Evolutionary conservation across 352 stramenopile genomes (phyloP).

Genomic region (Pythium diclinum): DNA sequence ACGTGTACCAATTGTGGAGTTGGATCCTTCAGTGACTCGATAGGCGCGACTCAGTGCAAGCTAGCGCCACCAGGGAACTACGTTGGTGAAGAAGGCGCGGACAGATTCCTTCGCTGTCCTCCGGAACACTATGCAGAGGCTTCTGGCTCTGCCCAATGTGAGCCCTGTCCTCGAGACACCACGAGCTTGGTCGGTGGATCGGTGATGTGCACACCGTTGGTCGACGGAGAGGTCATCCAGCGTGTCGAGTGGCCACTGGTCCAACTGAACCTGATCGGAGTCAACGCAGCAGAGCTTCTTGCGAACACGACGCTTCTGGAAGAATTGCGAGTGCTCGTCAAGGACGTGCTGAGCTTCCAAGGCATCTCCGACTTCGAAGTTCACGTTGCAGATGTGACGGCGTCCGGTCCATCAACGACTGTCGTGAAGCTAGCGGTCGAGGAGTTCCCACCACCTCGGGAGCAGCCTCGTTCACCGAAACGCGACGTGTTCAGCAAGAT

Average conservation of each 20-base stretch:
- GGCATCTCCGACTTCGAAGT: conserved; percentile 10
- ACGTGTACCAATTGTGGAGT: conserved; percentile 31
- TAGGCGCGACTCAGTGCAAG: conserved; percentile 29
- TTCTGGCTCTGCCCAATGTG: conserved; percentile 31
- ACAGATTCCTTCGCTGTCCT: conserved; percentile 30
- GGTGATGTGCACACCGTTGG: conserved; percentile 26
- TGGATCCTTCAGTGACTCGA: conserved; percentile 34
- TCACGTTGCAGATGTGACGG: conserved; percentile 18
- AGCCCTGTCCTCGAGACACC: conserved; percentile 27
- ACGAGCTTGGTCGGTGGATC: conserved; percentile 36
- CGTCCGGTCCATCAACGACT: conserved; percentile 1
- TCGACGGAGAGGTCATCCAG: conserved; percentile 44
- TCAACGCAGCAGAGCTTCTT: neutral
- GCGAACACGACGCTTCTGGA: conserved; percentile 3
- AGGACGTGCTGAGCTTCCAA: conserved; percentile 10
- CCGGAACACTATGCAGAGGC: conserved; percentile 24
- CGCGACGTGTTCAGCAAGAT: conserved; percentile 6
- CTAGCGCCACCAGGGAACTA: conserved; percentile 35
- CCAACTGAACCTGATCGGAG: conserved; percentile 15
- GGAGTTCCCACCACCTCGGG: conserved; percentile 8
- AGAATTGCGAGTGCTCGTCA: conserved; percentile 6
- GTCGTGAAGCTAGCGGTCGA: conserved; percentile 17
- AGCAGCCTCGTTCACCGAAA: neutral
- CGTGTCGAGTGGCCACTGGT: conserved; percentile 23
- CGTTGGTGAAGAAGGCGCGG: conserved; percentile 31